A percentile compares a stretch with the other conserved stretches of the same genome.
These are phyloP conservation scores for Astrothelium macrocarpum DNA, from an alignment of 495 filamentous ascomycete species.

Conservation along the genomic window DNA sequence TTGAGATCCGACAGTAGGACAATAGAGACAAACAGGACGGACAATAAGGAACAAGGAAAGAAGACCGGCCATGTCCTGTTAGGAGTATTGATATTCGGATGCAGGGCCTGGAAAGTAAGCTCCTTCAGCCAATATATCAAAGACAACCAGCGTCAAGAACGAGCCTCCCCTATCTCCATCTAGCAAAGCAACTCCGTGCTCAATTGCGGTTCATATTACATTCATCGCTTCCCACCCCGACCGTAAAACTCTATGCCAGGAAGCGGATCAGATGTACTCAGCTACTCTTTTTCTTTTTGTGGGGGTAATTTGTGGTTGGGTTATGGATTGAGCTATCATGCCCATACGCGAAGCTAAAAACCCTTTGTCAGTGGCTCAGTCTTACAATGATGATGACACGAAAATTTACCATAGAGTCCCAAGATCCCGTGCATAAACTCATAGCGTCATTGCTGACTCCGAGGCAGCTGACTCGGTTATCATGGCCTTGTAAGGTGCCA, in stretches of 20 bases:
- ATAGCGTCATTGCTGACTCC: conserved; percentile 98
- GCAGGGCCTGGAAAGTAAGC: not conserved
- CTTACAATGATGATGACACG: conserved; percentile 8
- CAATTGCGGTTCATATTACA: conserved; percentile 6
- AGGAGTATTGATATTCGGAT: not conserved
- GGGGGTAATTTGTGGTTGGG: not conserved
- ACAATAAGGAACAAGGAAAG: not conserved
- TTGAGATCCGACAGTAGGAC: not conserved
- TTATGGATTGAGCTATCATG: conserved; percentile 10
- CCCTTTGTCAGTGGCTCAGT: conserved; percentile 8
- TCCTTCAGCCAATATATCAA: not conserved
- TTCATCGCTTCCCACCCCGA: conserved; percentile 4
- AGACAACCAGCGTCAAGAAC: not conserved
- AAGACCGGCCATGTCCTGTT: not conserved
- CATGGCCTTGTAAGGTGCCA: conserved; percentile 89
- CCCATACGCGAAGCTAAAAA: conserved; percentile 32
- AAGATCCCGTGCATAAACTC: conserved; percentile 98
- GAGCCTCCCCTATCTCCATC: conserved; percentile 1
- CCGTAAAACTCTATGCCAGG: not conserved
- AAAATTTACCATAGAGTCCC: conserved; percentile 82
- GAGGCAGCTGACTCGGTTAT: conserved; percentile 96
- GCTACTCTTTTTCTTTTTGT: not conserved
- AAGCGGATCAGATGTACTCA: not conserved
- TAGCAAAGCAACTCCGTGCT: not conserved
- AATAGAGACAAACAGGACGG: not conserved